Conservation (phyloP, 495 filamentous ascomycete species). For the Neurospora africana region DNA sequence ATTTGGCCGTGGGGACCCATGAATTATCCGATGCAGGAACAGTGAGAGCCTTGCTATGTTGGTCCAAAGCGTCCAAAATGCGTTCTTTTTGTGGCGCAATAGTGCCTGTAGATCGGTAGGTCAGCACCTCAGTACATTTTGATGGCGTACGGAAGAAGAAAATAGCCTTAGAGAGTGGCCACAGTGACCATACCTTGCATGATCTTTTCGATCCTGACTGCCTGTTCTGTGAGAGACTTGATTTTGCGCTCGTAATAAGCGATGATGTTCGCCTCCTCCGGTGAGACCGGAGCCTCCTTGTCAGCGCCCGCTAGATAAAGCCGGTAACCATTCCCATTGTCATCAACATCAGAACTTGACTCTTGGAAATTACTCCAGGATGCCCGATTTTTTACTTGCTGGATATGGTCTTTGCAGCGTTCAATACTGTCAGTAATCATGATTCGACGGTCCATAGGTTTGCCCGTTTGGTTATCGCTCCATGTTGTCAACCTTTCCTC, state of each 20-base stretch:
- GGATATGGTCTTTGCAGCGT: slow-evolving; percentile 12
- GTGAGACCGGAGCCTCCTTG: slow-evolving; percentile 31
- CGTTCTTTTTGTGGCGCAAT: background rate
- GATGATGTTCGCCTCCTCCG: slow-evolving; percentile 17
- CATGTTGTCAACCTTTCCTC: slow-evolving; percentile 17
- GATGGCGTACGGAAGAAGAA: background rate
- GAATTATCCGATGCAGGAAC: slow-evolving; percentile 20
- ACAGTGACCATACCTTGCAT: slow-evolving; percentile 11
- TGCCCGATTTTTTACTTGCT: slow-evolving; percentile 11
- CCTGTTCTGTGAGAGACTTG: slow-evolving; percentile 1
- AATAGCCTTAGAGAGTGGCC: background rate
- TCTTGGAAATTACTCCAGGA: slow-evolving; percentile 36
- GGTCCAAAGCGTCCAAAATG: background rate
- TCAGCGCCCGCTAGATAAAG: slow-evolving; percentile 27
- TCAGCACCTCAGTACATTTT: background rate
- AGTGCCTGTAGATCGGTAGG: background rate
- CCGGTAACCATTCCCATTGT: slow-evolving; percentile 40
- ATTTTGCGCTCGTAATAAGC: slow-evolving; percentile 14
- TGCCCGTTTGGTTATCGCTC: slow-evolving; percentile 18
- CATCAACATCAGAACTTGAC: slow-evolving; percentile 33
- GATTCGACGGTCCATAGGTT: slow-evolving; percentile 20
- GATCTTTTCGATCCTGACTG: slow-evolving; percentile 11
- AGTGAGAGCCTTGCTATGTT: slow-evolving; percentile 14
- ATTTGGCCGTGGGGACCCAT: slow-evolving; percentile 29
- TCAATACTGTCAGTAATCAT: slow-evolving; percentile 17